These are phyloP conservation scores for Trichoderma asperellum DNA, from an alignment of 2,329 filamentous ascomycete species.

Conservation along the genomic window DNA sequence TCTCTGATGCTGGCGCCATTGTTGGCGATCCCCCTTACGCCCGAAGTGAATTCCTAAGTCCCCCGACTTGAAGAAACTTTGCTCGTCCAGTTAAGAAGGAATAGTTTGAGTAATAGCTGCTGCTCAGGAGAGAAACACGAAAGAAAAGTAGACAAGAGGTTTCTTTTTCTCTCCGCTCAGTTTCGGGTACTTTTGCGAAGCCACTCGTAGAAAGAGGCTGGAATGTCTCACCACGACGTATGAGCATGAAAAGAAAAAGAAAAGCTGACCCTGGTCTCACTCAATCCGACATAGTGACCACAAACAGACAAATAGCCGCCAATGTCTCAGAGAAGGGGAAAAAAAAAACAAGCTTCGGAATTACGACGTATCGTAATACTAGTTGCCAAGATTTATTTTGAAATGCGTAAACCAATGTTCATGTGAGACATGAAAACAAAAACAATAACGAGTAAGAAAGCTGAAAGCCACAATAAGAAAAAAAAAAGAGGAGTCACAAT, in stretches of 20 bases:
- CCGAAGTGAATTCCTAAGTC: not conserved
- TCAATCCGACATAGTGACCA: conserved; percentile 15
- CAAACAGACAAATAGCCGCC: not conserved
- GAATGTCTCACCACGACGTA: conserved; percentile 9
- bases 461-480: not conserved
- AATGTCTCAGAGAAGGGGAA: conserved; percentile 21
- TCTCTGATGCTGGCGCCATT: not conserved
- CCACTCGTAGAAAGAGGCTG: not conserved
- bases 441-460: not conserved
- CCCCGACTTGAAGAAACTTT: not conserved
- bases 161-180: not conserved
- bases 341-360: not conserved
- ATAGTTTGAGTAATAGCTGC: not conserved
- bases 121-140: not conserved
- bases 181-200: not conserved
- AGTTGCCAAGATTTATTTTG: not conserved
- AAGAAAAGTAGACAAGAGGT: not conserved
- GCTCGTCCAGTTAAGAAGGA: not conserved
- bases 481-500: not conserved
- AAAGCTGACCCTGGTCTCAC: not conserved
- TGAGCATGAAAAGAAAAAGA: not conserved
- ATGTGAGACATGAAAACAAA: not conserved
- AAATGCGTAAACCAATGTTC: not conserved
- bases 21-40: not conserved
- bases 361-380: not conserved